phyloP scores from a whole-genome alignment of 2,329 filamentous ascomycete species.

The Xylaria sp. region DNA sequence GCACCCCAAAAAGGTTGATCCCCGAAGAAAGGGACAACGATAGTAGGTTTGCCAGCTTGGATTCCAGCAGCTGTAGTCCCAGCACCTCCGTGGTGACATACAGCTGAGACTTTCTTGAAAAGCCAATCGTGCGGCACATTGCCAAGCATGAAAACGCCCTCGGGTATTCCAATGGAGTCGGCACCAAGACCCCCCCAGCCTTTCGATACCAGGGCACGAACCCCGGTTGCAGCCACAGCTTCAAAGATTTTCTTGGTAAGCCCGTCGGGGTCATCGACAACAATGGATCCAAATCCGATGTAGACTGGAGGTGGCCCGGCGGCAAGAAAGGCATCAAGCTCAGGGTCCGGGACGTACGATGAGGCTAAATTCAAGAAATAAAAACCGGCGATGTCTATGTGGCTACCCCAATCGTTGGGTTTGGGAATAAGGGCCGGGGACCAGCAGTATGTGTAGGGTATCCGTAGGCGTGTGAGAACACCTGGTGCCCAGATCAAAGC shows the following conservation, averaged over 20 bases:
- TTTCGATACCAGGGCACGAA: constrained; percentile 85
- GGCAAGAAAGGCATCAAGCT: constrained; percentile 56
- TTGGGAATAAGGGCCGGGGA: constrained; percentile 61
- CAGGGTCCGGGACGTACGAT: constrained; percentile 50
- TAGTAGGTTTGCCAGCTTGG: constrained; percentile 79
- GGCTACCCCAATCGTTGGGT: constrained; percentile 64
- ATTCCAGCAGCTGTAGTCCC: constrained; percentile 92
- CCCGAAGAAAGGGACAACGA: constrained; percentile 88
- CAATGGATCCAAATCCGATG: constrained; percentile 68
- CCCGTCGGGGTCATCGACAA: constrained; percentile 60
- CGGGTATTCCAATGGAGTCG: constrained; percentile 74
- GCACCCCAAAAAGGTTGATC: constrained; percentile 87
- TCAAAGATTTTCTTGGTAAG: constrained; percentile 59
- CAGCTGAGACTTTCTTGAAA: constrained; percentile 81
- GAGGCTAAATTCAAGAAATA: constrained; percentile 60
- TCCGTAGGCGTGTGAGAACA: constrained; percentile 76
- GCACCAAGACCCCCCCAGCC: constrained; percentile 89
- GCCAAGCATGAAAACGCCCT: constrained; percentile 83
- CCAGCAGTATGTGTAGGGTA: constrained; percentile 95
- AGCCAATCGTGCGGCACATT: constrained; percentile 92
- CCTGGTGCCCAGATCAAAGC: constrained; percentile 86
- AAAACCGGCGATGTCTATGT: constrained; percentile 65
- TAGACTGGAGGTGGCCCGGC: constrained; percentile 63
- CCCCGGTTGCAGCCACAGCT: constrained; percentile 59
- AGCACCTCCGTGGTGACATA: constrained; percentile 89